phyloP scores from a whole-genome alignment of 495 filamentous ascomycete genomes.

The Cercophora scortea region DNA sequence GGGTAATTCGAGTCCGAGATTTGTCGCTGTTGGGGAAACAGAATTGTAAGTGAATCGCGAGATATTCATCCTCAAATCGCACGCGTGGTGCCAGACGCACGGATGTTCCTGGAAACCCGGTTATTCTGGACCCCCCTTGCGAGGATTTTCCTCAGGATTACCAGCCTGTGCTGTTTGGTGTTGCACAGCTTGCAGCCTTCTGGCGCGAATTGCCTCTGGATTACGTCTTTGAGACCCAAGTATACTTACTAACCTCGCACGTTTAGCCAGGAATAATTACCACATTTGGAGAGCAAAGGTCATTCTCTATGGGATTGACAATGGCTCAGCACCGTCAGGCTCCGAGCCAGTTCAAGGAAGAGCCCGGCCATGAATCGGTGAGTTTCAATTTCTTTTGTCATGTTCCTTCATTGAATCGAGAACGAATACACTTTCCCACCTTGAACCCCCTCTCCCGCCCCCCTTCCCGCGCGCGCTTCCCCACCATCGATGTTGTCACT shows the following conservation, averaged over 20 bases:
- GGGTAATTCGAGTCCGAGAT: background rate
- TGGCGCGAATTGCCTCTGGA: background rate
- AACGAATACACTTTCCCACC: too few relatives aligned
- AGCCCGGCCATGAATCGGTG: slow-evolving; percentile 28
- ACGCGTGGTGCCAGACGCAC: slow-evolving; percentile 6
- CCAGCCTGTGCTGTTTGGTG: slow-evolving; percentile 13
- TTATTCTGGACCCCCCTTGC: slow-evolving; percentile 11
- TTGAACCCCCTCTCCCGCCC: too few relatives aligned
- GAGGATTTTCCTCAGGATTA: slow-evolving; percentile 10
- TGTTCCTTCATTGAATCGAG: too few relatives aligned
- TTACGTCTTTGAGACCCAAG: background rate
- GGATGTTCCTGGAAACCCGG: slow-evolving; percentile 18
- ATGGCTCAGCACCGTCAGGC: slow-evolving; percentile 35
- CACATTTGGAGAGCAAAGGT: background rate
- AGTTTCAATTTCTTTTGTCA: slow-evolving; percentile 8
- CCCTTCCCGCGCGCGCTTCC: too few relatives aligned
- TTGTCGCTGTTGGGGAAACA: background rate
- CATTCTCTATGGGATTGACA: slow-evolving; percentile 28
- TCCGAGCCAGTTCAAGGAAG: slow-evolving; percentile 29
- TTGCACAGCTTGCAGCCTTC: slow-evolving; percentile 11
- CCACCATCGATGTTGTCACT: too few relatives aligned
- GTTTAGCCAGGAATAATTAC: background rate
- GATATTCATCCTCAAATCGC: background rate
- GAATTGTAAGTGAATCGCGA: background rate
- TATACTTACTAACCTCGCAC: slow-evolving; percentile 4